Evolutionary conservation across 192 early-diverging fungal species (phyloP).

Genomic region (Mortierella hygrophila): DNA sequence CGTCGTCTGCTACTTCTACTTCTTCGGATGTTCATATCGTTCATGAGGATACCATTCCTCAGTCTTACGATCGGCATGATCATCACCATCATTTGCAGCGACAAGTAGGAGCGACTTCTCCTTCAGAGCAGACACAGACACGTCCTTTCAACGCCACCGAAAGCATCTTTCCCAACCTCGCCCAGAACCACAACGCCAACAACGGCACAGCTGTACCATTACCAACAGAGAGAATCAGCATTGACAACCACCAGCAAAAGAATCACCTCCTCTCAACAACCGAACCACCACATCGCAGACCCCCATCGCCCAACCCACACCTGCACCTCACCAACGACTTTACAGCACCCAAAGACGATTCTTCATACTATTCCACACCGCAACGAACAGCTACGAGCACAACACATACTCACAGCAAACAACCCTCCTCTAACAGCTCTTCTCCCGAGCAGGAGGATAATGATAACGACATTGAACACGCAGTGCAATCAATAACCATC

Average conservation of each 20-base stretch:
- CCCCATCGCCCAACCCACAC: background rate
- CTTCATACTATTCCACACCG: background rate
- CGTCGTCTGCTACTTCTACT: background rate
- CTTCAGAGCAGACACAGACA: too few species aligned
- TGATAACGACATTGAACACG: background rate
- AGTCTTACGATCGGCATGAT: background rate
- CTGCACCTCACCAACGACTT: background rate
- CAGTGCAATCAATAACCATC: background rate
- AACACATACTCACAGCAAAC: background rate
- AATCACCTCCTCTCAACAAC: background rate
- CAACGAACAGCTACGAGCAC: background rate
- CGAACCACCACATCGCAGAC: background rate
- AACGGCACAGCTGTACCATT: background rate
- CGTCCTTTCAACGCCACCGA: slow-evolving; percentile 22
- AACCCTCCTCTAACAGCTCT: background rate
- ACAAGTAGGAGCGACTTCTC: background rate
- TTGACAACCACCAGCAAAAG: background rate
- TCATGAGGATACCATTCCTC: background rate
- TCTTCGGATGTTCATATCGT: background rate
- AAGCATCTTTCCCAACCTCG: slow-evolving; percentile 26
- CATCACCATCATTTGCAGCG: background rate
- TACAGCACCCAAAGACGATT: background rate
- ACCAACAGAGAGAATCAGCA: background rate
- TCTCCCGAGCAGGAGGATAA: background rate
- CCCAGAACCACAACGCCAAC: background rate